Evolutionary conservation across 1,284 basidiomycete species (phyloP), one percentile per base, ranked within the genome.

Genomic region (Acaromyces ingoldii): DNA sequence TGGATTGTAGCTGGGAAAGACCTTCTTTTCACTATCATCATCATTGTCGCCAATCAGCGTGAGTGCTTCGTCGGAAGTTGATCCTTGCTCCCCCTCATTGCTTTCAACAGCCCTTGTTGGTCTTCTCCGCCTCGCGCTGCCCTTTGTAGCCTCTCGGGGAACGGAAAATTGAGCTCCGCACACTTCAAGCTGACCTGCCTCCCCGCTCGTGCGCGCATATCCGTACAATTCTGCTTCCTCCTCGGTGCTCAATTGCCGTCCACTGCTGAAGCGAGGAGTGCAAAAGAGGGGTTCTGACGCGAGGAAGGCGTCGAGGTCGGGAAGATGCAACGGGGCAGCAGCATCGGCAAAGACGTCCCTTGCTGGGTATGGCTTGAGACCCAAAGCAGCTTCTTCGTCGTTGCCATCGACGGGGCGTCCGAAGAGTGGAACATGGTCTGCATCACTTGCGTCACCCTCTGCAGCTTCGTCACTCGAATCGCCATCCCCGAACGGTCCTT

Each of bases 251-350:
- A 58, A 46, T 19, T 38, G n/a, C 2, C 41, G 25, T 3, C 60
- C 55, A 6, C 57, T 51, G 33, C 44, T 53, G 46, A 70, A 70
- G 46, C 36, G 15, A 2, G 67, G 66, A 21, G 60, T 51, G 22
- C 45, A 44, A 46, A 68, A 68, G 36, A 60, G 46, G 42, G 56
- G 44, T 6, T 46, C 40, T 19, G 69, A 55, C 6, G 49, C 50
- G 39, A 77, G 61, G 26, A 60, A 61, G 15, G 48, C 38, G 41
- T 77, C 75, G 21, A 77, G 60, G 4, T 65, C 65, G 5, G 76
- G 76, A 5, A 77, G 61, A 25, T 73, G 58, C n/a, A 77, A 65
- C 0, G 75, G 70, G 17, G 62, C 56, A 0, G 74, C 70, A 13
- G 57, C 46, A 1, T 53, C 53, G 1, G 55, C 49, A 45, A 77